phyloP scores from a whole-genome alignment of 768 basidiomycete genomes.

The Pisolithus tinctorius region DNA sequence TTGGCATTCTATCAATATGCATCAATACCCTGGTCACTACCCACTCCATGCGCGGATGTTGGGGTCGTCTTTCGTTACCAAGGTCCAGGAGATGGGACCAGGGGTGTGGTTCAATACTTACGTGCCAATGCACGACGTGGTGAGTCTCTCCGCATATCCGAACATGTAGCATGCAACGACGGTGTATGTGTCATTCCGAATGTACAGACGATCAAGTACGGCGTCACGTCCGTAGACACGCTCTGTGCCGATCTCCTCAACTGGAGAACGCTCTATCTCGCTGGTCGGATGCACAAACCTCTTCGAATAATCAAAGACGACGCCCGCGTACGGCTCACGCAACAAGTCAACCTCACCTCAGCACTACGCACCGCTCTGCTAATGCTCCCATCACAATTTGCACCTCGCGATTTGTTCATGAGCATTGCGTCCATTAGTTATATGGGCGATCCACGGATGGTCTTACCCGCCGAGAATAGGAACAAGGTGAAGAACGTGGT shows the following conservation, averaged over 20 bases:
- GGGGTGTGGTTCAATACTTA: slow-evolving; percentile 97
- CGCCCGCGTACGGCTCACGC: slow-evolving; percentile 83
- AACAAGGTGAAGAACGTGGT: slow-evolving; percentile 95
- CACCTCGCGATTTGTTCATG: slow-evolving; percentile 77
- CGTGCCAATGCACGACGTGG: slow-evolving; percentile 76
- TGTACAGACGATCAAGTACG: slow-evolving; percentile 87
- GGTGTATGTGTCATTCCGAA: slow-evolving; percentile 36
- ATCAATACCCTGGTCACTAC: slow-evolving; percentile 88
- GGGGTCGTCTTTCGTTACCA: slow-evolving; percentile 78
- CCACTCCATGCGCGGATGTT: slow-evolving; percentile 79
- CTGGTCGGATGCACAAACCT: slow-evolving; percentile 97
- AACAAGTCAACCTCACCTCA: slow-evolving; percentile 89
- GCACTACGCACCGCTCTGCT: slow-evolving; percentile 89
- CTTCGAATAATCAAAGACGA: slow-evolving; percentile 90
- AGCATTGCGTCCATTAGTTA: slow-evolving; percentile 85
- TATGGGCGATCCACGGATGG: slow-evolving; percentile 87
- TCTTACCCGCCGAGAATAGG: slow-evolving; percentile 90
- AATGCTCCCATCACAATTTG: slow-evolving; percentile 75
- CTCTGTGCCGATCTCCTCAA: slow-evolving; percentile 86
- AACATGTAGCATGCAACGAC: no score
- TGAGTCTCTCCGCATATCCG: slow-evolving; percentile 36
- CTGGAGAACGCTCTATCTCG: slow-evolving; percentile 90
- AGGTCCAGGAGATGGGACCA: slow-evolving; percentile 67
- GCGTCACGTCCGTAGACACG: slow-evolving; percentile 85
- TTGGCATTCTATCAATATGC: slow-evolving; percentile 95